Evolutionary conservation across 1,284 basidiomycete genomes (phyloP).

Genomic region (Naganishia sp.): DNA sequence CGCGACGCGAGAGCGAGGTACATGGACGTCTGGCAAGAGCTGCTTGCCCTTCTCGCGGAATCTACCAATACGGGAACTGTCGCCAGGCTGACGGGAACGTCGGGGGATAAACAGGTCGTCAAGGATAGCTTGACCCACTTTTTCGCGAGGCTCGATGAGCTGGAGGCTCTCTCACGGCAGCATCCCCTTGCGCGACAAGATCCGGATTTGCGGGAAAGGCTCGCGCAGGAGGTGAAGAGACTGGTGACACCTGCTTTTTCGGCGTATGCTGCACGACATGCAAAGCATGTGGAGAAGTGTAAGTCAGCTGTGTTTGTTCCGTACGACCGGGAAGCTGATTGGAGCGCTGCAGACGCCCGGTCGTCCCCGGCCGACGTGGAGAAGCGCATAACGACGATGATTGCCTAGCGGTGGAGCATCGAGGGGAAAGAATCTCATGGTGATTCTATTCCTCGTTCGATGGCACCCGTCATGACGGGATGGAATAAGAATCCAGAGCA

Average conservation of each 20-base stretch:
- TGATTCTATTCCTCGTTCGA: too few species aligned
- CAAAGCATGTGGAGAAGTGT: constrained; percentile 34
- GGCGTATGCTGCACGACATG: constrained; percentile 26
- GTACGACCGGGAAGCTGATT: not conserved
- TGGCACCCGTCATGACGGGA: too few species aligned
- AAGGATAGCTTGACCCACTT: constrained; percentile 51
- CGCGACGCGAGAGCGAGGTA: constrained; percentile 50
- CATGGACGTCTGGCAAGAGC: constrained; percentile 44
- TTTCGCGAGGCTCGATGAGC: constrained; percentile 48
- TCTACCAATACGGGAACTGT: constrained; percentile 37
- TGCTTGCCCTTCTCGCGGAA: constrained; percentile 41
- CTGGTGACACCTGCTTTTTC: constrained; percentile 38
- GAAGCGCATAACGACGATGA: constrained; percentile 18
- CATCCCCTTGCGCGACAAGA: constrained; percentile 46
- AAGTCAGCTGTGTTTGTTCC: constrained; percentile 9
- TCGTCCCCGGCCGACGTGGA: constrained; percentile 31
- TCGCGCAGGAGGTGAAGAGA: constrained; percentile 46
- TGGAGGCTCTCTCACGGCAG: constrained; percentile 44
- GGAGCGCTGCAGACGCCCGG: constrained; percentile 21
- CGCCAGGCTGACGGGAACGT: constrained; percentile 18
- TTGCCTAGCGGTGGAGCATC: constrained; percentile 2
- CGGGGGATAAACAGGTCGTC: constrained; percentile 45
- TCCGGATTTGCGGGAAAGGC: constrained; percentile 49
- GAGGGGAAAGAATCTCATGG: too few species aligned
- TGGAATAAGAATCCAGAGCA: too few species aligned